Evolutionary conservation across 2,329 filamentous ascomycete species (phyloP).

Genomic region (Pseudogymnoascus sp.): DNA sequence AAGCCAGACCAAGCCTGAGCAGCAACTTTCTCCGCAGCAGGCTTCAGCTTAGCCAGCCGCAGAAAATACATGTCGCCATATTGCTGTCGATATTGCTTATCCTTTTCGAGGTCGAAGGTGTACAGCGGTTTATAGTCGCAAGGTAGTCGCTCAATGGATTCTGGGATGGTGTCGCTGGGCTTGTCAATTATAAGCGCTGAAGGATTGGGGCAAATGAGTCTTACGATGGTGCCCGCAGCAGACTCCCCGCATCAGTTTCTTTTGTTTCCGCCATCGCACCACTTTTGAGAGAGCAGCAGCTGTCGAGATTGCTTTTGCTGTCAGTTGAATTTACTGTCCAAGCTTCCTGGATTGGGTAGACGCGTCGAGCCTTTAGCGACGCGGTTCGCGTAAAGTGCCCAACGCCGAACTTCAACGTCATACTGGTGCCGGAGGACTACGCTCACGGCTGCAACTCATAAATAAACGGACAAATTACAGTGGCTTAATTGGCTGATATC

Average conservation of each 20-base stretch:
- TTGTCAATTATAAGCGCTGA: background rate
- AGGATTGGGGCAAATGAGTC: conserved; percentile 17
- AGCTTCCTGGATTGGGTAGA: background rate
- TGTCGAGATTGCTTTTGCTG: background rate
- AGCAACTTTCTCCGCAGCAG: conserved; percentile 67
- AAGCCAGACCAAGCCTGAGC: conserved; percentile 68
- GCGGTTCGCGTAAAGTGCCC: conserved; percentile 7
- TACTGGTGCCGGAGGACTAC: background rate
- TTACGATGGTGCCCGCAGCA: conserved; percentile 44
- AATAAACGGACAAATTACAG: background rate
- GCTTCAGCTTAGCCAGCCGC: conserved; percentile 79
- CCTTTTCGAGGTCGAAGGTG: conserved; percentile 63
- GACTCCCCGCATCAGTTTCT: conserved; percentile 23
- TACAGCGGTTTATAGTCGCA: conserved; percentile 66
- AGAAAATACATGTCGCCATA: conserved; percentile 98
- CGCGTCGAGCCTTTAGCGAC: conserved; percentile 7
- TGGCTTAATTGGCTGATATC: background rate
- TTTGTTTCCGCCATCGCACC: conserved; percentile 17
- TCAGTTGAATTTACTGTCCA: background rate
- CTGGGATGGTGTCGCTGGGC: conserved; percentile 30
- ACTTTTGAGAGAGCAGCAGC: background rate
- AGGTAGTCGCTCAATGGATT: conserved; percentile 42
- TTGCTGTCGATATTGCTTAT: conserved; percentile 80
- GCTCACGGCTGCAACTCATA: background rate
- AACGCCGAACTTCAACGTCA: background rate